Conservation (phyloP, 192 early-diverging fungal genomes). For the Backusella psychrophila region DNA sequence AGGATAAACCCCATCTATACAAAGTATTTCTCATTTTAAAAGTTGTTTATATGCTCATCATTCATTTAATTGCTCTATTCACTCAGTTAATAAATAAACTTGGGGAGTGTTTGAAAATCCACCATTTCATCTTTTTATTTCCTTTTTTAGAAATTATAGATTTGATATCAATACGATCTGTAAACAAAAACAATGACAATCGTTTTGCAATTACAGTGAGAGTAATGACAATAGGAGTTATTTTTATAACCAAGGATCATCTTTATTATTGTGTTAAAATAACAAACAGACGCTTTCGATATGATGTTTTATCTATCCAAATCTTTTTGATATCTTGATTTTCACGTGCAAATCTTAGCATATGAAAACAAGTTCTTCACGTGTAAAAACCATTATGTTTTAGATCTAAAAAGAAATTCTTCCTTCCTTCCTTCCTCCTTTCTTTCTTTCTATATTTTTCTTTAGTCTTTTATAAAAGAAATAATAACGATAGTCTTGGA, state of each 20-base stretch:
- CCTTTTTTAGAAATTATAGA: not conserved
- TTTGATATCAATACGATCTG: not conserved
- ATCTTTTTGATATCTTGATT: not conserved
- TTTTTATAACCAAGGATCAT: too few relatives aligned
- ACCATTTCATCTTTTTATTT: not conserved
- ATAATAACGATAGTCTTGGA: not conserved
- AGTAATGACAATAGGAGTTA: too few relatives aligned
- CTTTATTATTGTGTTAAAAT: too few relatives aligned
- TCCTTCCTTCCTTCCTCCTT: not conserved
- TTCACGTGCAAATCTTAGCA: conserved; percentile 5
- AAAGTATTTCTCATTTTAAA: not conserved
- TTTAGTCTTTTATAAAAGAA: not conserved
- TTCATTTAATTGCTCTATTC: not conserved
- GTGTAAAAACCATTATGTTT: not conserved
- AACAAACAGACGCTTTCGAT: not conserved
- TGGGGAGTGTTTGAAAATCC: not conserved
- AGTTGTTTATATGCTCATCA: not conserved
- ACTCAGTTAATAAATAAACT: not conserved
- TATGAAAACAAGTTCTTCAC: not conserved
- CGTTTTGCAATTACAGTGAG: not conserved
- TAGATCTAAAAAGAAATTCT: not conserved
- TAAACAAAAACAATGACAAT: not conserved
- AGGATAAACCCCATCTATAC: not conserved
- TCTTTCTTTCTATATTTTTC: not conserved
- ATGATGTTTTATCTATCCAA: not conserved